Base-by-base conservation (phyloP, 1,284 basidiomycete genomes). In the Erythrobasidium hasegawianum region DNA sequence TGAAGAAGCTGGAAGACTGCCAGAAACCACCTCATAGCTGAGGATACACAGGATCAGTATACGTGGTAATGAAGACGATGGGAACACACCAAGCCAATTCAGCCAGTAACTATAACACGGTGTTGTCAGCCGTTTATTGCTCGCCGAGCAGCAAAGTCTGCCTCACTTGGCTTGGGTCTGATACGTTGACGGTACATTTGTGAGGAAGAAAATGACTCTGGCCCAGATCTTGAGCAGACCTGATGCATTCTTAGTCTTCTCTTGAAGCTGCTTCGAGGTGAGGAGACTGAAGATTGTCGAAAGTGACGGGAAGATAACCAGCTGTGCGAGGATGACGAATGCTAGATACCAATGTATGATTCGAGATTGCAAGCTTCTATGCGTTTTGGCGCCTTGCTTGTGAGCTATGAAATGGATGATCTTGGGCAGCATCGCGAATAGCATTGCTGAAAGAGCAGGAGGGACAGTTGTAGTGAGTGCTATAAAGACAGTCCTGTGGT, bases 71-170 rank as follows among this genome's bases (percentile, higher is more conserved):
- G n/a, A n/a, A n/a, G n/a, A n/a, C n/a, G n/a, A n/a, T n/a, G n/a
- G n/a, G n/a, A n/a, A n/a, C n/a, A n/a, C n/a, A 33, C 33, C 33
- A 7, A 65, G 56, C 62, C 62, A 65, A 38, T 65, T 65, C 2
- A 65, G 62, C 62, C 62, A 65, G 38, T 65, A 65, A 47, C 62
- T 65, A n/a, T n/a, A n/a, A n/a, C n/a, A n/a, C n/a, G n/a, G n/a
- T n/a, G n/a, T n/a, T n/a, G n/a, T n/a, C n/a, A n/a, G n/a, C n/a
- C n/a, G n/a, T n/a, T n/a, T n/a, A n/a, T n/a, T n/a, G n/a, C n/a
- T n/a, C n/a, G n/a, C n/a, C n/a, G n/a, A n/a, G n/a, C n/a, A n/a
- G n/a, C 20, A 20, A 57, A 27, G 9, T 2, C 4, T 13, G 9
- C 9, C 62, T 41, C 16, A 65, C 62, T 65, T 65, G 16, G 62